phyloP scores from a whole-genome alignment of 306 rosid genomes.

The peach (Prunus persica) region DNA sequence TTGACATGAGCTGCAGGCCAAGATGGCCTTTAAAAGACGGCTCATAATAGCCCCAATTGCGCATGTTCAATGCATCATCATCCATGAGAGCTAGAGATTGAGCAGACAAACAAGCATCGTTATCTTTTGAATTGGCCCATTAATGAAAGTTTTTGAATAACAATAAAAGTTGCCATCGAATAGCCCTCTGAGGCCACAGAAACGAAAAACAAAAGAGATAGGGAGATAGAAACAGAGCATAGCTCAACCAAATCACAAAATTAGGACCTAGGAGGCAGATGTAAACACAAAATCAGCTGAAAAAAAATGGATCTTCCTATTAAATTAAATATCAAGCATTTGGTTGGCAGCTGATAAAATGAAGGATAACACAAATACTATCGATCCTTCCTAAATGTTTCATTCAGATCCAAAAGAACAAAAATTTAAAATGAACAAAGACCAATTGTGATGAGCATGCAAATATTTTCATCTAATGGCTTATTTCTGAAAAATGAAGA shows the following conservation, averaged over 20 bases:
- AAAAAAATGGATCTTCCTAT: constrained; percentile 17
- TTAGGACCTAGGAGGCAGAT: neutral
- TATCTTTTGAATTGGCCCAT: constrained; percentile 23
- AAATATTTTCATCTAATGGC: neutral
- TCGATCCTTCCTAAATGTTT: neutral
- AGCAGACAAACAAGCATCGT: constrained; percentile 20
- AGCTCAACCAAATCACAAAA: neutral
- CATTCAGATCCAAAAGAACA: neutral
- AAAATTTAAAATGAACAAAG: constrained; percentile 4
- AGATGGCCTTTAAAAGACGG: constrained; percentile 82
- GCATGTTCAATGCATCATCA: constrained; percentile 87
- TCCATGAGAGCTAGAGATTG: constrained; percentile 77
- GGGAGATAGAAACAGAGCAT: neutral
- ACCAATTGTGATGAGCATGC: neutral
- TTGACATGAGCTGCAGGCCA: constrained; percentile 90
- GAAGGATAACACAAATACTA: neutral
- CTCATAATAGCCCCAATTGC: constrained; percentile 96
- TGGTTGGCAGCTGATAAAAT: constrained; percentile 26
- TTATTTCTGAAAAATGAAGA: neutral
- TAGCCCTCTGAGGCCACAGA: constrained; percentile 1
- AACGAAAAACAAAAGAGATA: neutral
- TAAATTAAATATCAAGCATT: constrained; percentile 4
- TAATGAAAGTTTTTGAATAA: constrained; percentile 15
- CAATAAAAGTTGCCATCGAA: neutral
- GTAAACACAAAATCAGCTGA: neutral